Evolutionary conservation across 352 stramenopile species (phyloP).

Genomic region (Globisporangium rhizosaccharum): DNA sequence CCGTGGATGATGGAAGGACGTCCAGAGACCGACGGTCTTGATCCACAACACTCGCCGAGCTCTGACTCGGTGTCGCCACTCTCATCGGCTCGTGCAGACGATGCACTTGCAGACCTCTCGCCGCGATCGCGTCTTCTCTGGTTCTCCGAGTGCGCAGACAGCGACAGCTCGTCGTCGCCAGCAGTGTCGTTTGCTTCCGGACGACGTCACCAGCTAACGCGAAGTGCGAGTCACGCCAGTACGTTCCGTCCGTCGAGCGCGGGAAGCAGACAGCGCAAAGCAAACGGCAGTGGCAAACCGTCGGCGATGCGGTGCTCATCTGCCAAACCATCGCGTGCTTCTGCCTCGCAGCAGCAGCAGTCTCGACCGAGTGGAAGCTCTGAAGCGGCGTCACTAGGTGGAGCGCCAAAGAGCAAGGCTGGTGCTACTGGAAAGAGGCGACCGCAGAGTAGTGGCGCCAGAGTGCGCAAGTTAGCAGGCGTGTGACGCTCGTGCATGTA

Average conservation of each 20-base stretch:
- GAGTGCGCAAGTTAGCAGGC: background rate
- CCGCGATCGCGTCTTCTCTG: slow-evolving; percentile 59
- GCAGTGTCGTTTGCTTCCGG: no score
- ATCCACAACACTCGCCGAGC: slow-evolving; percentile 1
- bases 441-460: slow-evolving; percentile 2
- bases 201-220: background rate
- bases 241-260: slow-evolving; percentile 6
- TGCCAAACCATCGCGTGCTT: slow-evolving; percentile 8
- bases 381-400: background rate
- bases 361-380: background rate
- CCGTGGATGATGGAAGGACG: slow-evolving; percentile 31
- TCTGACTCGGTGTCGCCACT: slow-evolving; percentile 1
- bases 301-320: slow-evolving; percentile 21
- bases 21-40: slow-evolving; percentile 7
- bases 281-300: background rate
- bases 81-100: slow-evolving; percentile 3
- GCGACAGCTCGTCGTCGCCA: slow-evolving; percentile 11
- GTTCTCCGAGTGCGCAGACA: slow-evolving; percentile 39
- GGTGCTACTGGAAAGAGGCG: background rate
- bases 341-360: background rate
- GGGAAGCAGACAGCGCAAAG: background rate
- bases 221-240: slow-evolving; percentile 8
- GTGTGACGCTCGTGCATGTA: background rate
- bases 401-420: background rate
- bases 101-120: slow-evolving; percentile 29